Conservation (phyloP, 1,284 basidiomycete genomes). For the Phellopilus nigrolimitatus region DNA sequence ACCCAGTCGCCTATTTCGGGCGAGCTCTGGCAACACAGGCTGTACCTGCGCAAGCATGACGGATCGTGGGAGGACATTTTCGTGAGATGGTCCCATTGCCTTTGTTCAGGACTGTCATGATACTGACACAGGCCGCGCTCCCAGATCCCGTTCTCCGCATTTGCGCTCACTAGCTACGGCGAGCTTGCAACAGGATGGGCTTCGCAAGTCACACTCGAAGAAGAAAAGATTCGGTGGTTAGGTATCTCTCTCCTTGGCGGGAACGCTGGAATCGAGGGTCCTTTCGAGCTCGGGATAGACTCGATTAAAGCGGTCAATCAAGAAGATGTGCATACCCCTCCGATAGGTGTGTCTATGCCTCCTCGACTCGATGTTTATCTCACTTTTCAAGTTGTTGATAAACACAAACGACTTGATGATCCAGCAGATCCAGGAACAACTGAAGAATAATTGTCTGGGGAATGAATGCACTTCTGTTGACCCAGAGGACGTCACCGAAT, state of each 20-base stretch:
- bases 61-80: conserved; percentile 83
- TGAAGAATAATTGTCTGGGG: too few relatives aligned
- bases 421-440: too few relatives aligned
- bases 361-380: neutral
- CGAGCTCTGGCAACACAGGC: conserved; percentile 86
- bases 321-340: conserved; percentile 40
- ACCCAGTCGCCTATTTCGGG: conserved; percentile 73
- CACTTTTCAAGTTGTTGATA: neutral
- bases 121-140: conserved; percentile 2
- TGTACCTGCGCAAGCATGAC: conserved; percentile 69
- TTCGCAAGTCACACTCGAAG: conserved; percentile 64
- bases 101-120: neutral
- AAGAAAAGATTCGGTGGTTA: conserved; percentile 71
- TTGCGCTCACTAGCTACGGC: conserved; percentile 81
- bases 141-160: conserved; percentile 77
- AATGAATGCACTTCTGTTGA: neutral
- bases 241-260: conserved; percentile 83
- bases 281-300: conserved; percentile 75
- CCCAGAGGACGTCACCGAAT: neutral
- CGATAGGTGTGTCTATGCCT: conserved; percentile 29
- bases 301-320: conserved; percentile 60
- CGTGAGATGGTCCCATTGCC: conserved; percentile 43
- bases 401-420: too few relatives aligned
- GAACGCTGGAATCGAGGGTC: conserved; percentile 62
- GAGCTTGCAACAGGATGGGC: conserved; percentile 55